These are phyloP conservation scores for Penicillium fuscoglaucum DNA, from an alignment of 2,329 filamentous ascomycete genomes.

Conservation along the genomic window DNA sequence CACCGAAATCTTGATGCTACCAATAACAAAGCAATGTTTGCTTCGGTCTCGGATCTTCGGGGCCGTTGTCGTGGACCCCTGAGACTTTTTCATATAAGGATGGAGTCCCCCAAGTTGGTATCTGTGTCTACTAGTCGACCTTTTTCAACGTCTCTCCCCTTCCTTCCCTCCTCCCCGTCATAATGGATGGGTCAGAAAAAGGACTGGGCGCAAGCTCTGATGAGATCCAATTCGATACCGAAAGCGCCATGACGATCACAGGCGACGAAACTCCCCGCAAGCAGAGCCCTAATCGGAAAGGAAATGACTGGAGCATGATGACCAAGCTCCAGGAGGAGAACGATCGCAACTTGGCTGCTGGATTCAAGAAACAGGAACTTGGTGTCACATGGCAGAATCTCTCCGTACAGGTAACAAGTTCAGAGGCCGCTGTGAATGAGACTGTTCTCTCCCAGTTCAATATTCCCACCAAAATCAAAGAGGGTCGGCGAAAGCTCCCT, in stretches of 20 bases:
- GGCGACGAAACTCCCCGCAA: conserved; percentile 26
- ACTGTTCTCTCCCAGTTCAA: conserved; percentile 63
- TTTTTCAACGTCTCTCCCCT: background rate
- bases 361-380: conserved; percentile 52
- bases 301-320: conserved; percentile 53
- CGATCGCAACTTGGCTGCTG: conserved; percentile 48
- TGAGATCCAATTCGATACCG: conserved; percentile 27
- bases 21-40: background rate
- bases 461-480: conserved; percentile 54
- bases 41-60: conserved; percentile 1
- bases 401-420: conserved; percentile 61
- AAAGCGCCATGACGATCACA: conserved; percentile 30
- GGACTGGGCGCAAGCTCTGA: conserved; percentile 9
- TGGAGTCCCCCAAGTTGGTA: background rate
- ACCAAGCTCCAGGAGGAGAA: conserved; percentile 49
- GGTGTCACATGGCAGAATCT: conserved; percentile 67
- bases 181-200: conserved; percentile 13
- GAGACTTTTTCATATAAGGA: conserved; percentile 1
- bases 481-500: conserved; percentile 57
- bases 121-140: background rate
- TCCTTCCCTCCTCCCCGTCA: background rate
- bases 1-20: background rate
- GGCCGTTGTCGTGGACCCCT: background rate
- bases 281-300: conserved; percentile 21
- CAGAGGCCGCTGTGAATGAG: conserved; percentile 65